Evolutionary conservation across 1,139 yeast genomes (phyloP), one percentile per base, ranked within the genome.

Genomic region (Zygoascus hellenicus): DNA sequence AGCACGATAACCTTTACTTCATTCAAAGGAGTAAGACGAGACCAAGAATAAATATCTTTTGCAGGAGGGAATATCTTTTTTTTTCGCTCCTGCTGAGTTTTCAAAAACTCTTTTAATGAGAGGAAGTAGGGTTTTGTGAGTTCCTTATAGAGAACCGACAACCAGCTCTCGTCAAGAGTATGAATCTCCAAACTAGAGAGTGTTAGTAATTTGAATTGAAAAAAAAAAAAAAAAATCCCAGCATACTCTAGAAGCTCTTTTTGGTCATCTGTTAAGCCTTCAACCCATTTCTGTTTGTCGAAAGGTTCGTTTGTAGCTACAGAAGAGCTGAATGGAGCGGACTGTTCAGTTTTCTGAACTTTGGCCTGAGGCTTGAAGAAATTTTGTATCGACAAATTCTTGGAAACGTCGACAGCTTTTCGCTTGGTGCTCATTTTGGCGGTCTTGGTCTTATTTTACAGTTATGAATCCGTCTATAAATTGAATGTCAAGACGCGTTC

Each of bases 1-100:
- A 94, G 70, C 14, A 94, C 74, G 2, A 92, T 76, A 31, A 94
- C 94, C 59, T 80, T 82, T 29, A 90, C 84, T 1, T 76, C 65
- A 5, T 79, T 72, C 32, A 92, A 70, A 0, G 97, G 96, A 0
- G 97, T 88, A 31, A 82, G 72, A 41, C 89, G 77, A 1, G 95
- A 83, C 97, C 98, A 92, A 0, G 97, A 85, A 63, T 92, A 92
- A n/a, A 92, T 79, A 51, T 85, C 84, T 14, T 74, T 60, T 19
- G 70, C 64, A 0, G 92, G 90, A 1, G 99, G 99, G 65, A 87
- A 92, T 0, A 90, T 72, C 1, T 73, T 70, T 51, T 75, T 74
- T 14, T 62, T 59, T 11, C 51, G 53, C 2, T 58, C 53, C 38
- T 59, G 52, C 42, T 67, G 68, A 33, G 63, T 51, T 51, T 63